Evolutionary conservation across 257 asterid species (phyloP).

Genomic region (Lycium ferocissimum): DNA sequence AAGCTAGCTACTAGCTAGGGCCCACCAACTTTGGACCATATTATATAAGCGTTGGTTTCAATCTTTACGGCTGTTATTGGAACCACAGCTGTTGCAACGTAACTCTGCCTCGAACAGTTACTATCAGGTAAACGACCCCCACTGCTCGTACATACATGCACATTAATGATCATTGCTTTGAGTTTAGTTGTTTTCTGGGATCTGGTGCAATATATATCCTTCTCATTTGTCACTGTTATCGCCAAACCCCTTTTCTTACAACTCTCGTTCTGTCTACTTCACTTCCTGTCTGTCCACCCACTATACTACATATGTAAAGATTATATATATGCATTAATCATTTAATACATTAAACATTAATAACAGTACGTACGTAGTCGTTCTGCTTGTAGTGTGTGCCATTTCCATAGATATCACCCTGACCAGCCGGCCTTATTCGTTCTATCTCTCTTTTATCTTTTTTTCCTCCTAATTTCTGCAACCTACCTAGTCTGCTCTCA

Average conservation of each 20-base stretch:
- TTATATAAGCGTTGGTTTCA: not conserved
- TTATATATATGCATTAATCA: not conserved
- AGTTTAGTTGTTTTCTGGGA: slow-evolving; percentile 7
- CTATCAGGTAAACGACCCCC: not conserved
- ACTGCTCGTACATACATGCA: not conserved
- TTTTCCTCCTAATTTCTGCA: no score
- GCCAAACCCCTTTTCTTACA: not conserved
- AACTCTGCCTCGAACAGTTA: not conserved
- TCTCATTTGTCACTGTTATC: slow-evolving; percentile 7
- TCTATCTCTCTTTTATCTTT: no score
- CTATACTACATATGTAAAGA: no score
- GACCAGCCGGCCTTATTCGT: not conserved
- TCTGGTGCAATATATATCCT: not conserved
- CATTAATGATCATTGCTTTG: not conserved
- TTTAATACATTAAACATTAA: not conserved
- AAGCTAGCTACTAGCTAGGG: not conserved
- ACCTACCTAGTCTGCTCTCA: no score
- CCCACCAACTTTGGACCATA: slow-evolving; percentile 2
- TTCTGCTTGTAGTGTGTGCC: not conserved
- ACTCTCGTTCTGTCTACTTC: slow-evolving; percentile 6
- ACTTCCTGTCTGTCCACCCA: not conserved
- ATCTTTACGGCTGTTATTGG: slow-evolving; percentile 10
- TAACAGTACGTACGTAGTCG: not conserved
- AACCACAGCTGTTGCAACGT: not conserved
- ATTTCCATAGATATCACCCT: not conserved